Evolutionary conservation across 257 asterid genomes (phyloP).

Genomic region (Lycium barbarum): DNA sequence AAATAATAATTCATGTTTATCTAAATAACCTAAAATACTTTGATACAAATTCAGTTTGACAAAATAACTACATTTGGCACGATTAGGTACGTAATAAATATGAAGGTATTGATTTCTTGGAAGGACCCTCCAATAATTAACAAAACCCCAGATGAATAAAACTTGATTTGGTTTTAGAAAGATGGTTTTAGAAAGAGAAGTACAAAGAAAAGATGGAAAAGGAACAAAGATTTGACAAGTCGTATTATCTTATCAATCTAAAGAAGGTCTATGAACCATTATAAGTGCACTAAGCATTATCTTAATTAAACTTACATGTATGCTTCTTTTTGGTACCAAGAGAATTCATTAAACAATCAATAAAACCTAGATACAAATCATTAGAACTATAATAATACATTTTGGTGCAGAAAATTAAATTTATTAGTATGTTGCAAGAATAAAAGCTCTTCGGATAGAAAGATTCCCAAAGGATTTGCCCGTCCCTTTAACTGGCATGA

Average conservation of each 20-base stretch:
- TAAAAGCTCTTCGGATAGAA: constrained; percentile 25
- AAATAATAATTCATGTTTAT: background rate
- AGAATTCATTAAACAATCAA: background rate
- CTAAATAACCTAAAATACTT: background rate
- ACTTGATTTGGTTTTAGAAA: background rate
- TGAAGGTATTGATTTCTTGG: background rate
- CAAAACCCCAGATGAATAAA: background rate
- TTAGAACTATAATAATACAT: constrained; percentile 14
- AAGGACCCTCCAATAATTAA: background rate
- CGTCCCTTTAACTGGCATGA: constrained; percentile 8
- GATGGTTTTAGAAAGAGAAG: background rate
- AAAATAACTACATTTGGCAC: background rate
- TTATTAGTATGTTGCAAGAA: constrained; percentile 22
- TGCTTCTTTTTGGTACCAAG: background rate
- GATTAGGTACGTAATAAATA: background rate
- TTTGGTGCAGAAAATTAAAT: constrained; percentile 2
- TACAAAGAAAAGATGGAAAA: background rate
- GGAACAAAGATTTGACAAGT: background rate
- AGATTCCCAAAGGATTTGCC: constrained; percentile 24
- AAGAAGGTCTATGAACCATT: constrained; percentile 22
- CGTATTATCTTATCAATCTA: background rate
- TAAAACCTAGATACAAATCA: constrained; percentile 7
- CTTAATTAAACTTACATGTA: constrained; percentile 1
- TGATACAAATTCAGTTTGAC: background rate
- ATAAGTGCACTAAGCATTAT: constrained; percentile 11